phyloP scores from a whole-genome alignment of 140 eudicot species.

The Bidens hawaiensis region DNA sequence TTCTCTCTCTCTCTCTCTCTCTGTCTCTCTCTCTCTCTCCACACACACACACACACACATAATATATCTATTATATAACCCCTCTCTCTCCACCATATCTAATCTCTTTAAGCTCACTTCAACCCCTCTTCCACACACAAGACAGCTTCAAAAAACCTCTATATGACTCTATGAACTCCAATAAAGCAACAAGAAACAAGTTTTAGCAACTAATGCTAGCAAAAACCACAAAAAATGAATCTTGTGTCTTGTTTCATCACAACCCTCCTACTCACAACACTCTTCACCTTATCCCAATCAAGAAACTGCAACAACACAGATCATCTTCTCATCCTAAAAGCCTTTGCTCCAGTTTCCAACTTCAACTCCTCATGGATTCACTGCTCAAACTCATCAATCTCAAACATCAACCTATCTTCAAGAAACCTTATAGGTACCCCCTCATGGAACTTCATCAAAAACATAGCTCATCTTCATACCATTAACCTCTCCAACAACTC shows the following conservation, averaged over 20 bases:
- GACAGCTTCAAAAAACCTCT: not conserved
- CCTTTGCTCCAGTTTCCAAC: slow-evolving; percentile 60
- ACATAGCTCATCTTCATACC: slow-evolving; percentile 49
- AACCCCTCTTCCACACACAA: not conserved
- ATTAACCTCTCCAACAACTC: slow-evolving; percentile 79
- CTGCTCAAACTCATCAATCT: slow-evolving; percentile 48
- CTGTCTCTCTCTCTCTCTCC: slow-evolving; percentile 19
- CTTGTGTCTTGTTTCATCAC: slow-evolving; percentile 16
- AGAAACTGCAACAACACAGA: slow-evolving; percentile 55
- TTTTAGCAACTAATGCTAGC: not conserved
- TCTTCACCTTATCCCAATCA: slow-evolving; percentile 38
- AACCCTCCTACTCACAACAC: slow-evolving; percentile 15
- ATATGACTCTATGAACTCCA: slow-evolving; percentile 11
- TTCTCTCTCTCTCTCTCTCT: not conserved
- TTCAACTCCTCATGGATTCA: slow-evolving; percentile 70
- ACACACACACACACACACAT: too few species aligned
- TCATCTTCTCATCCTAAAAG: slow-evolving; percentile 35
- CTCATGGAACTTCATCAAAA: slow-evolving; percentile 59
- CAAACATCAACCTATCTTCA: slow-evolving; percentile 50
- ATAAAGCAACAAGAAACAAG: slow-evolving; percentile 15
- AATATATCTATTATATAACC: too few species aligned
- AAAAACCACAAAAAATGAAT: slow-evolving; percentile 27
- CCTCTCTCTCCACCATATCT: slow-evolving; percentile 23
- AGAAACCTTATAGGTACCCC: slow-evolving; percentile 59
- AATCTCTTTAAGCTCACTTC: slow-evolving; percentile 25